phyloP scores from a whole-genome alignment of 1,139 yeast species.

The Sugiyamaella castrensis region DNA sequence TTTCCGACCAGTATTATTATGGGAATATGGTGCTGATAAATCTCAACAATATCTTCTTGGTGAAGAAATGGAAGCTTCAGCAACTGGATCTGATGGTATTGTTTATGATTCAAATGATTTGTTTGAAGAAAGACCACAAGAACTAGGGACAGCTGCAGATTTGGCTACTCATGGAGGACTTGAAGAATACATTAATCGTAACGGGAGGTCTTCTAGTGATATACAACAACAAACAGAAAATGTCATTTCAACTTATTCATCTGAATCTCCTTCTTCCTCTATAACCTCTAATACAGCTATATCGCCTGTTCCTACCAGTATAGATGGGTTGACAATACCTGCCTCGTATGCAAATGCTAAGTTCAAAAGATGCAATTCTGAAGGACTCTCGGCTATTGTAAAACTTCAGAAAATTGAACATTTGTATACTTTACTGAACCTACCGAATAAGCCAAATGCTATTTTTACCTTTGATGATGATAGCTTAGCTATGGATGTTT shows the following conservation, averaged over 20 bases:
- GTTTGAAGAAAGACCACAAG: conserved; percentile 11
- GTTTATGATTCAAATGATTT: conserved; percentile 20
- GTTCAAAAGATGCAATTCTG: conserved; percentile 8
- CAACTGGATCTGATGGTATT: conserved; percentile 30
- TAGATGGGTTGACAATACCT: neutral
- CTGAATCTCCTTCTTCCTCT: neutral
- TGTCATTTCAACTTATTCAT: neutral
- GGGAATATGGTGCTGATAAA: conserved; percentile 23
- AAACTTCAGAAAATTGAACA: conserved; percentile 4
- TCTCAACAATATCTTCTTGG: conserved; percentile 25
- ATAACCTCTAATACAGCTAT: no score
- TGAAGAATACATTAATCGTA: no score
- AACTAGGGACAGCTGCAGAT: neutral
- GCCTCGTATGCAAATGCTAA: neutral
- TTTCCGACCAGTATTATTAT: conserved; percentile 25
- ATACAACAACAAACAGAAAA: no score
- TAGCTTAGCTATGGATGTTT: conserved; percentile 1
- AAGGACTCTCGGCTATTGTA: conserved; percentile 11
- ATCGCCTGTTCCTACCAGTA: no score
- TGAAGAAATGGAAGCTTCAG: conserved; percentile 29
- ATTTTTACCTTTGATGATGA: conserved; percentile 9
- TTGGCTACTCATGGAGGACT: no score
- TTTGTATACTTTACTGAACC: conserved; percentile 3
- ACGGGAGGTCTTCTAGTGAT: no score
- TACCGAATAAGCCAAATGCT: conserved; percentile 12